Conservation (phyloP, 2,329 filamentous ascomycete species). For the Ophiobolus disseminans region DNA sequence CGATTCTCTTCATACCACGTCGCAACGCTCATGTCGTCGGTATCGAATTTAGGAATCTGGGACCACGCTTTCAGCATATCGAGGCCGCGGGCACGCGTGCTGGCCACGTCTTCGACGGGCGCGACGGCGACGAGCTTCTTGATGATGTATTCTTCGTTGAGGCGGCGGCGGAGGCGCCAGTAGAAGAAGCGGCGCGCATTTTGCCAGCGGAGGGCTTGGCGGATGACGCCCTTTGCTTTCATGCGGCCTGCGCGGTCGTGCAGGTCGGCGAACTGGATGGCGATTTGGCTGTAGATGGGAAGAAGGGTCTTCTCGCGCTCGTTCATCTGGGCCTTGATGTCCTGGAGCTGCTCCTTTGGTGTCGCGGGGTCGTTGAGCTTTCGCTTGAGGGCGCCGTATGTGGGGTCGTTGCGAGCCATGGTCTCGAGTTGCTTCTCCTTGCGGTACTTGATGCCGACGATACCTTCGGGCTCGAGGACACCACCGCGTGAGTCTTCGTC, state of each 20-base stretch:
- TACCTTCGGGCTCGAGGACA: slow-evolving; percentile 97
- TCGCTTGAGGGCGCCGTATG: slow-evolving; percentile 84
- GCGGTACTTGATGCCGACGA: slow-evolving; percentile 98
- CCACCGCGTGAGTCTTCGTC: slow-evolving; percentile 93
- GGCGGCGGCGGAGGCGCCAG: slow-evolving; percentile 95
- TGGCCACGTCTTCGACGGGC: slow-evolving; percentile 31
- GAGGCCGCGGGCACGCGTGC: slow-evolving; percentile 71
- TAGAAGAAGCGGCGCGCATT: slow-evolving; percentile 98
- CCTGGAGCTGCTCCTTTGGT: slow-evolving; percentile 74
- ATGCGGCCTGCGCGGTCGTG: slow-evolving; percentile 97
- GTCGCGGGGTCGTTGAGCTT: slow-evolving; percentile 72
- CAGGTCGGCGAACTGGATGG: slow-evolving; percentile 95
- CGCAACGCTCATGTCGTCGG: slow-evolving; percentile 82
- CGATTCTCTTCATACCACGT: slow-evolving; percentile 97
- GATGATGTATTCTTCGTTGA: slow-evolving; percentile 97
- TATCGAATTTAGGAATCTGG: slow-evolving; percentile 75
- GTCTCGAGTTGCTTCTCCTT: slow-evolving; percentile 97
- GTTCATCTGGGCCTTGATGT: slow-evolving; percentile 83
- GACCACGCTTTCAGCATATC: slow-evolving; percentile 84
- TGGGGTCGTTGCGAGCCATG: slow-evolving; percentile 90
- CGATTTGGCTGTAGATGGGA: slow-evolving; percentile 93
- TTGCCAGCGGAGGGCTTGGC: slow-evolving; percentile 81
- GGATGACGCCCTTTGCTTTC: slow-evolving; percentile 96
- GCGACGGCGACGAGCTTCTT: slow-evolving; percentile 74
- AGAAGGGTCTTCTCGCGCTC: slow-evolving; percentile 86